Evolutionary conservation across 73 alveolate genomes (phyloP).

Genomic region (Halteria grandinella): DNA sequence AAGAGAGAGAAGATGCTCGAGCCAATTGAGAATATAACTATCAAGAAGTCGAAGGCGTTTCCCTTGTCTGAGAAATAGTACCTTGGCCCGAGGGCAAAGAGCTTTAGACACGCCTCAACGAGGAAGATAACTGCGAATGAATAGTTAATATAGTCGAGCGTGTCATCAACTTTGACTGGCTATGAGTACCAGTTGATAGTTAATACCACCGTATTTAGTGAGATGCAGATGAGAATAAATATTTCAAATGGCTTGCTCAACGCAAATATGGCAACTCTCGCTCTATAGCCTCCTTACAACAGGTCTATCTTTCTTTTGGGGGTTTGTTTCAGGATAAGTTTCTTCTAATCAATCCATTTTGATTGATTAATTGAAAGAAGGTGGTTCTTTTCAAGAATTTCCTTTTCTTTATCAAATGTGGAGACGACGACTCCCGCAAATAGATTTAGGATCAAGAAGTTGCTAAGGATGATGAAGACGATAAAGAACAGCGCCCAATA

Average conservation of each 20-base stretch:
- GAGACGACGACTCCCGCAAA: constrained; percentile 73
- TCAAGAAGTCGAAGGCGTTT: constrained; percentile 58
- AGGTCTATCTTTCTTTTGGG: background rate
- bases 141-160: background rate
- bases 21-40: background rate
- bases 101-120: constrained; percentile 38
- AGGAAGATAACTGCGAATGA: constrained; percentile 29
- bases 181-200: constrained; percentile 19
- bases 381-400: constrained; percentile 53
- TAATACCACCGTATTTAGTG: constrained; percentile 6
- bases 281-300: background rate
- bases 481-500: constrained; percentile 60
- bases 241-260: constrained; percentile 7
- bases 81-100: constrained; percentile 26
- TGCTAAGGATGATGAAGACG: constrained; percentile 66
- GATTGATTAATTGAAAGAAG: constrained; percentile 40
- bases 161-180: background rate
- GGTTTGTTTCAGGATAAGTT: background rate
- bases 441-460: constrained; percentile 61
- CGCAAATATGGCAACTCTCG: background rate
- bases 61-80: constrained; percentile 19
- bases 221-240: background rate
- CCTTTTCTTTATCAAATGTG: constrained; percentile 62
- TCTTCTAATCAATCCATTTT: constrained; percentile 60
- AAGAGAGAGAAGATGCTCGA: background rate